These are phyloP conservation scores for Westerdykella sp. DNA, from an alignment of 2,329 filamentous ascomycete species.

Conservation along the genomic window DNA sequence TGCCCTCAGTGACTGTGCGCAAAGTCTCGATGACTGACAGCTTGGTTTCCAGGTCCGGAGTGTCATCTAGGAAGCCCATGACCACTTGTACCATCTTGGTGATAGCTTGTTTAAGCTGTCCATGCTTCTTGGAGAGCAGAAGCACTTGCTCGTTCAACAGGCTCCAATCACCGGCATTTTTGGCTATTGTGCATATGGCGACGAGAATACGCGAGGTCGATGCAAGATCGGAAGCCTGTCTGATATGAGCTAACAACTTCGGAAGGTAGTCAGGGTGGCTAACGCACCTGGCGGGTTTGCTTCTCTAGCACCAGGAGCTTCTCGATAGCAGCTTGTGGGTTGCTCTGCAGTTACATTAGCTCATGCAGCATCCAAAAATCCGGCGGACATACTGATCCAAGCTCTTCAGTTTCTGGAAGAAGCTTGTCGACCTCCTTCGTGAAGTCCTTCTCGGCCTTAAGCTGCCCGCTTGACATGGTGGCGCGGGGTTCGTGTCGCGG, in stretches of 20 bases:
- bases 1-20: slow-evolving; percentile 94
- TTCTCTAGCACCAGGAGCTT: slow-evolving; percentile 91
- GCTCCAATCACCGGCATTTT: slow-evolving; percentile 86
- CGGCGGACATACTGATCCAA: slow-evolving; percentile 64
- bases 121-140: slow-evolving; percentile 97
- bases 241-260: slow-evolving; percentile 9
- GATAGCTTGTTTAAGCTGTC: slow-evolving; percentile 97
- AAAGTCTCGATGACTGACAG: slow-evolving; percentile 90
- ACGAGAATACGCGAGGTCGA: slow-evolving; percentile 87
- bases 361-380: slow-evolving; percentile 1
- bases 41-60: slow-evolving; percentile 80
- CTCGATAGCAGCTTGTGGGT: slow-evolving; percentile 83
- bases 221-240: slow-evolving; percentile 84
- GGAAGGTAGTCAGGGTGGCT: slow-evolving; percentile 3
- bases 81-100: slow-evolving; percentile 98
- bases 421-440: slow-evolving; percentile 90
- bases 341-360: slow-evolving; percentile 47
- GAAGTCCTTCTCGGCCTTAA: slow-evolving; percentile 99
- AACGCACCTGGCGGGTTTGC: slow-evolving; percentile 81
- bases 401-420: slow-evolving; percentile 82
- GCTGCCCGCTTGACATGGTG: slow-evolving; percentile 69
- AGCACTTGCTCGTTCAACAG: slow-evolving; percentile 95
- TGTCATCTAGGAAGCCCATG: slow-evolving; percentile 83
- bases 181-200: slow-evolving; percentile 88
- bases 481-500: slow-evolving; percentile 13